phyloP scores from a whole-genome alignment of 2,329 filamentous ascomycete genomes.

The Fusarium sp. region DNA sequence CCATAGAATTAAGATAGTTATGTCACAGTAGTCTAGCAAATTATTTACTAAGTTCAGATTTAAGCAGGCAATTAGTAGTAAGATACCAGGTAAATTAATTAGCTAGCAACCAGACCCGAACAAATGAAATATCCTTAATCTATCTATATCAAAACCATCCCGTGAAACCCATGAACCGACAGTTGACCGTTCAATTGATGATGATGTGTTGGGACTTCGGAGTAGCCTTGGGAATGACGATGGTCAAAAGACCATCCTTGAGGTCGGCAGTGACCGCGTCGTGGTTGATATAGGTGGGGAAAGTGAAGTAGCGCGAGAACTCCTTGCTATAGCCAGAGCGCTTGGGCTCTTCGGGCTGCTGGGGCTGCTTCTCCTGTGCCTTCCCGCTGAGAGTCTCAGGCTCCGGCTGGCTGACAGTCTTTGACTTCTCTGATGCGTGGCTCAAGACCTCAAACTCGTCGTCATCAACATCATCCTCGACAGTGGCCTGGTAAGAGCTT shows the following conservation, averaged over 20 bases:
- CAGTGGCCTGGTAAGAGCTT: conserved; percentile 21
- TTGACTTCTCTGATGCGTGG: conserved; percentile 11
- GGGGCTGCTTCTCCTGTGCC: not conserved
- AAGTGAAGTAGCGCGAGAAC: conserved; percentile 72
- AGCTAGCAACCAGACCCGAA: not conserved
- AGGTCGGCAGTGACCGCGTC: conserved; percentile 63
- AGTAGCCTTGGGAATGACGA: not conserved
- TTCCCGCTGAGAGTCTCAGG: not conserved
- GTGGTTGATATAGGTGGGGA: conserved; percentile 68
- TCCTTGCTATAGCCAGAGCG: conserved; percentile 51
- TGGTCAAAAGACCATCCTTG: conserved; percentile 6
- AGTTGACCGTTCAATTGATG: not conserved
- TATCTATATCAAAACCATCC: not conserved
- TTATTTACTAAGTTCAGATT: not conserved
- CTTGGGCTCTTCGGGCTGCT: conserved; percentile 52
- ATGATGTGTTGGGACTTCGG: not conserved
- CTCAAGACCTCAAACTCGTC: conserved; percentile 23
- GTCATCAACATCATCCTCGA: conserved; percentile 17
- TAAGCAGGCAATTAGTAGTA: too few species aligned
- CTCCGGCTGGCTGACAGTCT: not conserved
- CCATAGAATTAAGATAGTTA: too few species aligned
- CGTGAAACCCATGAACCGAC: not conserved
- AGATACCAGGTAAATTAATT: not conserved
- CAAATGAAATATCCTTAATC: not conserved
- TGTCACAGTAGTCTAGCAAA: too few species aligned